Conservation (phyloP, 2,329 filamentous ascomycete species). For the Diaporthe sp. region DNA sequence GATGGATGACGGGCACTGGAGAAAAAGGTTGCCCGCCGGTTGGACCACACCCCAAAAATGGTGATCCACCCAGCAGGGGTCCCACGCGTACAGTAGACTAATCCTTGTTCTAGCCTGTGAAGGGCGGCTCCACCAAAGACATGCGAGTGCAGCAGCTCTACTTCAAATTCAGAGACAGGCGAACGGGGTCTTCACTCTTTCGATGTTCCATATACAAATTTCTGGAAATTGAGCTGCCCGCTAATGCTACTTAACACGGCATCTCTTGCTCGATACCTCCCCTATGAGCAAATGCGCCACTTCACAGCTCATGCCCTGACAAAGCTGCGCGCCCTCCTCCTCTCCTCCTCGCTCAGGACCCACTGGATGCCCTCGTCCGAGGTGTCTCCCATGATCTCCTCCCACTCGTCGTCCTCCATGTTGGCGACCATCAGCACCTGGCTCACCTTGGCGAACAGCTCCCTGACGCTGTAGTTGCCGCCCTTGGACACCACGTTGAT, state of each 20-base stretch:
- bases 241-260: conserved; percentile 21
- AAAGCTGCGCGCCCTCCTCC: conserved; percentile 78
- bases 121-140: not conserved
- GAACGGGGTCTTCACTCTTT: not conserved
- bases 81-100: not conserved
- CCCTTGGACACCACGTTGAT: conserved; percentile 77
- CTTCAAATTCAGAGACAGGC: not conserved
- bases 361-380: conserved; percentile 78
- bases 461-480: conserved; percentile 83
- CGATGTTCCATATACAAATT: not conserved
- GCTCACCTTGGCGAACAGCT: conserved; percentile 80
- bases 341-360: conserved; percentile 81
- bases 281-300: not conserved
- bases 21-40: conserved; percentile 16
- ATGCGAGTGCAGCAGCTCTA: not conserved
- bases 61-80: conserved; percentile 24
- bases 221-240: not conserved
- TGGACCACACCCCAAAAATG: too few species aligned
- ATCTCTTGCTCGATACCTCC: not conserved
- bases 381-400: conserved; percentile 72
- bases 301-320: conserved; percentile 56
- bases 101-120: not conserved
- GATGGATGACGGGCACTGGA: conserved; percentile 3
- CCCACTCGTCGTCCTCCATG: conserved; percentile 97
- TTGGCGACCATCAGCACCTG: conserved; percentile 91